A percentile compares a stretch with the other conserved stretches of the same genome.
Evolutionary conservation across 371 early-diverging fungal species (phyloP).

Genomic region (Coemansia sp.): DNA sequence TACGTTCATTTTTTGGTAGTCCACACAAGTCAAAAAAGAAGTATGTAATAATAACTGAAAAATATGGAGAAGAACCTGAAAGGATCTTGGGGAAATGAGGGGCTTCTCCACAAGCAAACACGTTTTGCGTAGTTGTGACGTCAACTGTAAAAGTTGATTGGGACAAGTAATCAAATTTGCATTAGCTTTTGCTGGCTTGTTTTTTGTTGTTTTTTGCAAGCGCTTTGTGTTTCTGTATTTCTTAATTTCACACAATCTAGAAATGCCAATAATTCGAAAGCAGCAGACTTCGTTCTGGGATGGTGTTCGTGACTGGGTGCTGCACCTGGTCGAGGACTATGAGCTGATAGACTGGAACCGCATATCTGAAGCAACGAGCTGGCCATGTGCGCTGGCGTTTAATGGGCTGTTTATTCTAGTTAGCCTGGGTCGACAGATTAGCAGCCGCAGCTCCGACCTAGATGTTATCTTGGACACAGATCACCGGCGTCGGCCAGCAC

Average conservation of each 20-base stretch:
- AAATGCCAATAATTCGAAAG: slow-evolving; percentile 31
- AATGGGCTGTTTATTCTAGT: slow-evolving; percentile 32
- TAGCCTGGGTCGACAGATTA: slow-evolving; percentile 23
- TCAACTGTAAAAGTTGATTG: not conserved
- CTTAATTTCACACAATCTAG: not conserved
- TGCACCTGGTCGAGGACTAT: slow-evolving; percentile 44
- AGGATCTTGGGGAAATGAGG: not conserved
- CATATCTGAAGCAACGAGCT: slow-evolving; percentile 44
- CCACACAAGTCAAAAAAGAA: not conserved
- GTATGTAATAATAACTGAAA: no score
- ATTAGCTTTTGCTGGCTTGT: not conserved
- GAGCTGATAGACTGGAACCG: slow-evolving; percentile 48
- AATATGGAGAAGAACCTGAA: not conserved
- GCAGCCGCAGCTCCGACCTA: slow-evolving; percentile 4
- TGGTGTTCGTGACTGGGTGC: slow-evolving; percentile 45
- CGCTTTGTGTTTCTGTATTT: not conserved
- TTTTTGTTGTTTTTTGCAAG: not conserved
- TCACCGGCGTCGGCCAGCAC: slow-evolving; percentile 12
- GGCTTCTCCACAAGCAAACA: not conserved
- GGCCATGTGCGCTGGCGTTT: slow-evolving; percentile 43
- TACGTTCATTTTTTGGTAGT: slow-evolving; percentile 12
- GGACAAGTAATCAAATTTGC: not conserved
- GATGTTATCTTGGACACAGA: slow-evolving; percentile 23
- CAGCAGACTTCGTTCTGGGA: slow-evolving; percentile 34
- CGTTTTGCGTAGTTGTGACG: not conserved